Conservation (phyloP, 2,329 filamentous ascomycete genomes). For the Fusarium mundagurra region DNA sequence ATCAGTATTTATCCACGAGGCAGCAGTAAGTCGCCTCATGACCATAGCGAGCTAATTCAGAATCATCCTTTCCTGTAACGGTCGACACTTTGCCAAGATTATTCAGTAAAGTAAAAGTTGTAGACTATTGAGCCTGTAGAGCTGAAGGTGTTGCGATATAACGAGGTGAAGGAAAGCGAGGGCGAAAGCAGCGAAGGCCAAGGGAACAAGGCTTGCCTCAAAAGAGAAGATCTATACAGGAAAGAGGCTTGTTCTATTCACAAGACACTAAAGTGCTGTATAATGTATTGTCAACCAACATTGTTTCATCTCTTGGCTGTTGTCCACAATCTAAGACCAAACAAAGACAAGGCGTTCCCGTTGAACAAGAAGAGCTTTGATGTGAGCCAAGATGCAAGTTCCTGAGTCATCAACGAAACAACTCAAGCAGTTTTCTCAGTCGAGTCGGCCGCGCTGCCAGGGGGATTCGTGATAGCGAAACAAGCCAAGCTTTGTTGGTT, state of each 20-base stretch:
- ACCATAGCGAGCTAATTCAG: background rate
- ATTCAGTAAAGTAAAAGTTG: background rate
- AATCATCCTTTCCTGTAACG: background rate
- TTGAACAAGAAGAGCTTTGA: background rate
- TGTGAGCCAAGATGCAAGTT: conserved; percentile 7
- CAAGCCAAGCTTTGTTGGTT: background rate
- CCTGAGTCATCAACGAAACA: background rate
- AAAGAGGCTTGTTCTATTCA: background rate
- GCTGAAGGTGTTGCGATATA: background rate
- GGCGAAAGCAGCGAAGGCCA: background rate
- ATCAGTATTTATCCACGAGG: background rate
- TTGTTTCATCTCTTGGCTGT: background rate
- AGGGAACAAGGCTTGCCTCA: background rate
- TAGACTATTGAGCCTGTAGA: background rate
- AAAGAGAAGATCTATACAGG: background rate
- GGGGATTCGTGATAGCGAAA: background rate
- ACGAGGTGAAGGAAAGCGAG: background rate
- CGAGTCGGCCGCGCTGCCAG: conserved; percentile 10
- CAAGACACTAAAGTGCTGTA: background rate
- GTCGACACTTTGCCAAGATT: background rate
- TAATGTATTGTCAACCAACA: background rate
- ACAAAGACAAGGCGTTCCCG: background rate
- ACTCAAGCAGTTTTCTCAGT: background rate
- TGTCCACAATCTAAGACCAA: background rate
- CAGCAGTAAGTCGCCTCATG: background rate